Evolutionary conservation across 352 stramenopile genomes (phyloP), one percentile per base, ranked within the genome.

Genomic region (Phytophthora crassamura): DNA sequence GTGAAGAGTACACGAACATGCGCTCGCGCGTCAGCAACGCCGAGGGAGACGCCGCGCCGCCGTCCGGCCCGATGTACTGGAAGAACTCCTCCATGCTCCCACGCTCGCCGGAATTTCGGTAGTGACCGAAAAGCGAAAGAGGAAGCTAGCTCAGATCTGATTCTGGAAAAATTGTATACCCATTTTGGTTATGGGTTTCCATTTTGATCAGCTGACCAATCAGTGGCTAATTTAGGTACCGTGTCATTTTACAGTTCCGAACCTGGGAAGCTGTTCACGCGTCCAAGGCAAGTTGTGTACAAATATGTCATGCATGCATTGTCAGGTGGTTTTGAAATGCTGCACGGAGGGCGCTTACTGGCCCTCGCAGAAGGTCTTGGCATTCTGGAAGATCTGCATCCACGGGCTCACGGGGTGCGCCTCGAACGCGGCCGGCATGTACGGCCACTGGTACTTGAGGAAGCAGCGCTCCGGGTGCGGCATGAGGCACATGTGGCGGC

Each of bases 341-440:
- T 16, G 45, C 12, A n/a, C 34, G 16, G 25, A 49, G 32, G 30
- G 53, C 42, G 55, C 52, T 67, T 76, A 90, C 65, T 87, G 67
- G 49, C 77, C 69, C 60, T 99, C 93, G 74, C 96, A 99, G 77
- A 98, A 99, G 15, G 80, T 82, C 72, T 98, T 96, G 64, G 97
- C 97, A 82, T 99, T 99, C 79, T 99, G 97, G 81, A 99, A 99
- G 78, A 99, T 93, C 67, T 97, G 95, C 50, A 99, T 75, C 97
- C 97, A 99, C 11, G 97, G 97, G 45, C 95, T 97, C 34, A 88
- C 92, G 15, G 88, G 69, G 46, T 82, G 59, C 52, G 85, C 60
- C 28, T 93, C 82, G 69, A 97, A 96, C 54, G 91, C 87, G 22
- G 80, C 62, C 20, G 97, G 95, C 68, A 91, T 91, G 80, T 94